phyloP scores from a whole-genome alignment of 1,139 yeast genomes.

The Candida neerlandica region DNA sequence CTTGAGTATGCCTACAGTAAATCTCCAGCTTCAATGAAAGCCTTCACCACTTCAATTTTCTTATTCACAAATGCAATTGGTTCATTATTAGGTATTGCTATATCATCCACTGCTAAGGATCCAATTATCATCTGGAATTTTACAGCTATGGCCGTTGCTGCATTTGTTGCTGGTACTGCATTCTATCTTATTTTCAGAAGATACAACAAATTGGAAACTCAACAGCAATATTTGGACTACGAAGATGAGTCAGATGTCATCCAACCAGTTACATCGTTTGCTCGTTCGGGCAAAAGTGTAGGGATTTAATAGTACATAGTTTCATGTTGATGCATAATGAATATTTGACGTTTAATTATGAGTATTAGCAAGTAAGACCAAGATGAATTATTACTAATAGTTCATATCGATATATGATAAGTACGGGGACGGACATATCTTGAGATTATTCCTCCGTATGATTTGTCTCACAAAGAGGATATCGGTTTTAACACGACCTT shows the following conservation, averaged over 20 bases:
- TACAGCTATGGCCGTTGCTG: conserved; percentile 61
- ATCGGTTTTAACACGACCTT: not conserved
- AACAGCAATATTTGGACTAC: conserved; percentile 55
- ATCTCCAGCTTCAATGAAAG: conserved; percentile 65
- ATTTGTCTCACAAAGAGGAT: not conserved
- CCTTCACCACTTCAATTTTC: conserved; percentile 63
- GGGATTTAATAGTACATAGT: not conserved
- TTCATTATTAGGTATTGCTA: conserved; percentile 70
- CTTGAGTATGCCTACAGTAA: conserved; percentile 71
- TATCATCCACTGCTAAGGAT: conserved; percentile 62
- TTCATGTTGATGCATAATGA: not conserved
- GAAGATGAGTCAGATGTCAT: conserved; percentile 22
- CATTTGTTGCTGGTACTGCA: conserved; percentile 56
- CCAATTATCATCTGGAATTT: conserved; percentile 71
- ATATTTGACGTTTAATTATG: not conserved
- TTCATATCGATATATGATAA: not conserved
- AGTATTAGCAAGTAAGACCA: not conserved
- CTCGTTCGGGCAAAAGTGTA: conserved; percentile 24
- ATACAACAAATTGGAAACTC: conserved; percentile 60
- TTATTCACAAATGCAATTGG: conserved; percentile 67
- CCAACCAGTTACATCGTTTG: conserved; percentile 24
- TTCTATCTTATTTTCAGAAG: conserved; percentile 64
- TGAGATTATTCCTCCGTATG: not conserved
- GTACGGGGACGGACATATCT: not conserved
- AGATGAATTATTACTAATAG: not conserved